Evolutionary conservation across 805 yeast genomes (phyloP), one percentile per base, ranked within the genome.

Genomic region (Starmerella etchellsii): DNA sequence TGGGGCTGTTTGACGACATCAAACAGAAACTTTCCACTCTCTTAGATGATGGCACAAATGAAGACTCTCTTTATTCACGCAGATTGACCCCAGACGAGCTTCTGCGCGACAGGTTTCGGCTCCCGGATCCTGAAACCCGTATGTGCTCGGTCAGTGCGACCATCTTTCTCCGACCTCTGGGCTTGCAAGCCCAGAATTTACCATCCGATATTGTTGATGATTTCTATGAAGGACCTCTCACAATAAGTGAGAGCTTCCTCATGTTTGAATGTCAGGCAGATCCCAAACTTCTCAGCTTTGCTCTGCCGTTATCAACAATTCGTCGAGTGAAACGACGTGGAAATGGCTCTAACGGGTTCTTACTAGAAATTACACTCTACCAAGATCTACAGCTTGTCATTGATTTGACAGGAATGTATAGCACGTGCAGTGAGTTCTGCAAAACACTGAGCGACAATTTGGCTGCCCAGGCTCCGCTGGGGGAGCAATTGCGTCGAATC

Each of bases 311-410:
- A 31, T 74, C 87, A 1, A 74, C 94, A 1, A 63, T 91, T 29
- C 76, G 80, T 54, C 77, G 84, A 46, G 93, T 91, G 15, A 95
- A 88, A 56, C 68, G 96, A 39, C 69, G 84, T 18, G 93, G 94
- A 10, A 69, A 83, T 1, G 69, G 76, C 41, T 81, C 77, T 55
- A 18, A 19, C 4, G 77, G 81, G 16, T 81, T 85, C 61, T 85
- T 94, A 1, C 66, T 91, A 16, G 64, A 76, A n/a, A 61, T 88
- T 13, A 67, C 72, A 5, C 73, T 94, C 2, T 75, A 76, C 42
- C 75, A 79, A 24, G 81, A 77, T 14, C 56, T 79, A 42, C 68
- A 68, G 39, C 54, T 85, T 2, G 67, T 77, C 2, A 62, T 87
- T 19, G 83, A 81, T 51, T 75, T 87, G 53, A 74, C 83, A 22